Evolutionary conservation across 2,329 filamentous ascomycete species (phyloP).

Genomic region (Dactylellina leptospora): DNA sequence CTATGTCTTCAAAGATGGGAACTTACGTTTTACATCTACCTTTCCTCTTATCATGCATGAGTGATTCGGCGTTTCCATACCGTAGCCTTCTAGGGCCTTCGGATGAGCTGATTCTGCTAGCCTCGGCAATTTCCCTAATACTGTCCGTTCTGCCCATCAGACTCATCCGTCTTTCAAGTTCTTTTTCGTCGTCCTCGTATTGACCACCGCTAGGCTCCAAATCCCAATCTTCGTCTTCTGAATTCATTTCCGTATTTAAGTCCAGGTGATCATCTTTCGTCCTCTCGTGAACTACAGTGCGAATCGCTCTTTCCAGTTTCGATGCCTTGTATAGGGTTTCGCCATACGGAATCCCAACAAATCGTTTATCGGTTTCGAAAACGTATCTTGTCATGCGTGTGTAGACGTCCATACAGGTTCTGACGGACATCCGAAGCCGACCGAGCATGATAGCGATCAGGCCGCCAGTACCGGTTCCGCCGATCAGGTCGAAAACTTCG

Average conservation of each 20-base stretch:
- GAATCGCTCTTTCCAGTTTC: constrained; percentile 91
- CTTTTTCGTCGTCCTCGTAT: constrained; percentile 49
- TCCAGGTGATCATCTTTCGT: constrained; percentile 47
- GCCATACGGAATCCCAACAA: constrained; percentile 92
- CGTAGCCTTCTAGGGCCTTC: constrained; percentile 11
- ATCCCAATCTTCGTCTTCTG: constrained; percentile 51
- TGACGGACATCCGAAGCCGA: constrained; percentile 85
- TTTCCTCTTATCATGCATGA: constrained; percentile 51
- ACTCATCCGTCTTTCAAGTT: constrained; percentile 46
- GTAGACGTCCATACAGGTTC: constrained; percentile 97
- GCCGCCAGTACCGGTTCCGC: constrained; percentile 92
- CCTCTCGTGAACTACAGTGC: constrained; percentile 79
- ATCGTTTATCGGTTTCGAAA: constrained; percentile 98
- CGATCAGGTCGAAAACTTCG: constrained; percentile 98
- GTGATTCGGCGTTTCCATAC: constrained; percentile 36
- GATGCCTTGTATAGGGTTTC: constrained; percentile 93
- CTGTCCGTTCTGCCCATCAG: constrained; percentile 50
- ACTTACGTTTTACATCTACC: constrained; percentile 54
- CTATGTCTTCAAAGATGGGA: neutral
- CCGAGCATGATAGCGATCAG: constrained; percentile 98
- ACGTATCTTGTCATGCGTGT: constrained; percentile 92
- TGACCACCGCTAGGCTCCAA: constrained; percentile 45
- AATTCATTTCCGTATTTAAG: constrained; percentile 44
- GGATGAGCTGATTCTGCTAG: constrained; percentile 27
- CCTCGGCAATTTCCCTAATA: constrained; percentile 48